phyloP scores from a whole-genome alignment of 2,329 filamentous ascomycete species.

The Arachnomyces sp. region DNA sequence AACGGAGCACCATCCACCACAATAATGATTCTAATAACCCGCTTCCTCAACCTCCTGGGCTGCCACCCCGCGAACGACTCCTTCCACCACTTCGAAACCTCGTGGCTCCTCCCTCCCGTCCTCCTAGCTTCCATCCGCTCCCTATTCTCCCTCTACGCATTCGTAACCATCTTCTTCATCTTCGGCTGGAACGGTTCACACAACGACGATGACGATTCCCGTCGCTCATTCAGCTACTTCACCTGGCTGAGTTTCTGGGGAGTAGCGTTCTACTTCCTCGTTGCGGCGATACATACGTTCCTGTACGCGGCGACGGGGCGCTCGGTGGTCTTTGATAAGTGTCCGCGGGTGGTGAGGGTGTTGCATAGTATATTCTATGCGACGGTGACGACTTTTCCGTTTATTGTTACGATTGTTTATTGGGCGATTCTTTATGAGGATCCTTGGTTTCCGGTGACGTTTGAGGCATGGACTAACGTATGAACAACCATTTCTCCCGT shows the following conservation, averaged over 20 bases:
- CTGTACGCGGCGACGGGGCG: conserved; percentile 51
- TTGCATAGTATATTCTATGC: conserved; percentile 59
- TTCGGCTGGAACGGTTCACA: conserved; percentile 58
- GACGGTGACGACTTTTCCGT: conserved; percentile 54
- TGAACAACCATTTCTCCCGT: conserved; percentile 6
- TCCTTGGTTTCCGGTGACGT: conserved; percentile 45
- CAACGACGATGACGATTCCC: conserved; percentile 39
- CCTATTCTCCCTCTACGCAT: conserved; percentile 53
- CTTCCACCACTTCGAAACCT: conserved; percentile 64
- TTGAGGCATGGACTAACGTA: conserved; percentile 47
- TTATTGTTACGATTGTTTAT: conserved; percentile 63
- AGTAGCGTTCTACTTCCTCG: conserved; percentile 66
- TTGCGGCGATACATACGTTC: conserved; percentile 60
- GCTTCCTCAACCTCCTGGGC: conserved; percentile 22
- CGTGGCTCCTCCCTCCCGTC: conserved; percentile 63
- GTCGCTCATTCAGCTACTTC: conserved; percentile 67
- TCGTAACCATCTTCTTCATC: conserved; percentile 60
- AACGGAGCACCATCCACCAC: conserved; percentile 3
- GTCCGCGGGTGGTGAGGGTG: conserved; percentile 55
- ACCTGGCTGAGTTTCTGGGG: conserved; percentile 78
- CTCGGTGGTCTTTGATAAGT: conserved; percentile 48
- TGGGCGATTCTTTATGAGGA: conserved; percentile 54
- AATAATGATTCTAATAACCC: neutral
- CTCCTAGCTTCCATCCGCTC: conserved; percentile 38
- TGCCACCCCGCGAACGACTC: conserved; percentile 35